Percentiles rank a stretch among this genome's conserved stretches.
phyloP scores from a whole-genome alignment of 768 basidiomycete species.

The Lactifluus piperatus region DNA sequence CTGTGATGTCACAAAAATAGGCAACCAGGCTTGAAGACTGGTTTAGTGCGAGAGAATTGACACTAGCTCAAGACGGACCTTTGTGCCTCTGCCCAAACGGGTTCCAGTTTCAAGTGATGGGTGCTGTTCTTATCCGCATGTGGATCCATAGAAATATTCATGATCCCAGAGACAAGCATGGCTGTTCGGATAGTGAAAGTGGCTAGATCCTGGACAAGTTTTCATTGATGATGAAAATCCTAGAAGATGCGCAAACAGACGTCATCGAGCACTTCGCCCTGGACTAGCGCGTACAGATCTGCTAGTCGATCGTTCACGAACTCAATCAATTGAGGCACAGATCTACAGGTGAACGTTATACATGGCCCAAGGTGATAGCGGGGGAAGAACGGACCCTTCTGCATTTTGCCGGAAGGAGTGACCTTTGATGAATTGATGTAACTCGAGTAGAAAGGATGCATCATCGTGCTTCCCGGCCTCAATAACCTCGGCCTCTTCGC shows the following conservation, averaged over 20 bases:
- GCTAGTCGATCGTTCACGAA: conserved; percentile 10
- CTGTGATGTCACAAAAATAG: conserved; percentile 7
- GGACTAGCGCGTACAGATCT: conserved; percentile 13
- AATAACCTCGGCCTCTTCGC: neutral
- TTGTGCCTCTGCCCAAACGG: conserved; percentile 4
- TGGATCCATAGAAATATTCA: conserved; percentile 4
- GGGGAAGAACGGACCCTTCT: conserved; percentile 4
- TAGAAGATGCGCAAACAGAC: neutral
- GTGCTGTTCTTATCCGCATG: conserved; percentile 10
- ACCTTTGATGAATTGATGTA: conserved; percentile 11
- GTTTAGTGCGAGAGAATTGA: neutral
- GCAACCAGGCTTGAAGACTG: conserved; percentile 1
- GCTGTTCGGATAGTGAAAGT: conserved; percentile 9
- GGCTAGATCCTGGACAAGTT: neutral
- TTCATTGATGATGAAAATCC: neutral
- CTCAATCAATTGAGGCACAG: conserved; percentile 9
- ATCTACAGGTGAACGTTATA: neutral
- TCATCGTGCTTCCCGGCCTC: conserved; percentile 16
- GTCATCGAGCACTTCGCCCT: conserved; percentile 12
- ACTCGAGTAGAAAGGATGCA: conserved; percentile 11
- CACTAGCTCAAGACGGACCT: neutral
- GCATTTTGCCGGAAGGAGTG: conserved; percentile 8
- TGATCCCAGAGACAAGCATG: conserved; percentile 14
- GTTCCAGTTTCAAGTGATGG: conserved; percentile 9
- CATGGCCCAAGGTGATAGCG: neutral